Base-by-base conservation (phyloP, 2,329 filamentous ascomycete genomes). In the Parafenestella ontariensis region DNA sequence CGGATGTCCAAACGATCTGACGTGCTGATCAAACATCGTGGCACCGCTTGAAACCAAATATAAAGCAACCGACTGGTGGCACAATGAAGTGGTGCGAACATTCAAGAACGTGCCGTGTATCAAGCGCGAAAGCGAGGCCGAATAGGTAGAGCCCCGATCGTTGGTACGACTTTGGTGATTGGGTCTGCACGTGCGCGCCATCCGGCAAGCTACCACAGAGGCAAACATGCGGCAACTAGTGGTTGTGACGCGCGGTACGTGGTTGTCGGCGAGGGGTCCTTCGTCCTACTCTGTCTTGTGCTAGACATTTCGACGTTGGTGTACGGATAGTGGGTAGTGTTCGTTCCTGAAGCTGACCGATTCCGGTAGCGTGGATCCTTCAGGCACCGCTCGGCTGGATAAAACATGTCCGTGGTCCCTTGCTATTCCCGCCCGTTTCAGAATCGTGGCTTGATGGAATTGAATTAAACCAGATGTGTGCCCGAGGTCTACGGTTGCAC, bases 391-490 rank as follows among this genome's bases (percentile, higher is more conserved):
- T 60, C 60, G 62, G 58, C 56, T 59, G 36, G 56, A 60, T 67
- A 62, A 67, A 66, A 67, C 61, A 47, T 15, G 56, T 61, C 48
- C 51, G 58, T 61, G 59, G 52, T 39, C 54, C 49, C 42, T 57
- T 37, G 51, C 52, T 61, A 59, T 58, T 58, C 61, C 58, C 54
- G 62, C 58, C 60, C 54, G 61, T 64, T 54, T 61, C 58, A 65
- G 51, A 47, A 51, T 53, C 31, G 54, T 51, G 52, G 62, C 56
- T 56, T 46, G 54, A 42, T 37, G 47, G 26, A 31, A 39, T 18
- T 17, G 46, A 40, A 34, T 45, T 24, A 21, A 41, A 11, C 20
- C 34, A 46, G 36, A 42, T 51, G 31, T 21, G 29, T 21, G 28
- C 39, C 46, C 42, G 36, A 34, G n/a, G 34, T 9, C 26, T 24